phyloP scores from a whole-genome alignment of 2,329 filamentous ascomycete species.

The Neopestalotiopsis sp. region DNA sequence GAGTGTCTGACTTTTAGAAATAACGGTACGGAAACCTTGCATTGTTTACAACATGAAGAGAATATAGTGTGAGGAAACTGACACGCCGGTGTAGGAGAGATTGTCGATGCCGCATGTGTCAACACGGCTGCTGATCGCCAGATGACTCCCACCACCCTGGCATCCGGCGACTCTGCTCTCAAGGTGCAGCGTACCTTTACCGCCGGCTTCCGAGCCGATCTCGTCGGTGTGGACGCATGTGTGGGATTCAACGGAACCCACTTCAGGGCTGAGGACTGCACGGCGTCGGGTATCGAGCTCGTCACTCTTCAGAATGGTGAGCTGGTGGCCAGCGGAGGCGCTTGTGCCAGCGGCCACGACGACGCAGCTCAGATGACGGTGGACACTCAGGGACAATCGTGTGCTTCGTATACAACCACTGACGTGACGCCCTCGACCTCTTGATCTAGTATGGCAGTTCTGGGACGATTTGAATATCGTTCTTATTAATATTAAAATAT shows the following conservation, averaged over 20 bases:
- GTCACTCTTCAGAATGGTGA: conserved; percentile 34
- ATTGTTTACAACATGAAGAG: neutral
- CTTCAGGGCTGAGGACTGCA: conserved; percentile 43
- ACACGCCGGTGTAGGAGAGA: conserved; percentile 36
- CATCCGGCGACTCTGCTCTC: conserved; percentile 35
- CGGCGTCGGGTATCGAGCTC: conserved; percentile 25
- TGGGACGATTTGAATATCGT: neutral
- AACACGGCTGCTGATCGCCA: conserved; percentile 43
- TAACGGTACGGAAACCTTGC: conserved; percentile 34
- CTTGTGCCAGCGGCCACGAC: conserved; percentile 42
- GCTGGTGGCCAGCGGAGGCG: conserved; percentile 34
- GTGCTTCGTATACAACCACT: conserved; percentile 37
- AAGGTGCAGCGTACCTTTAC: conserved; percentile 43
- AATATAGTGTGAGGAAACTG: neutral
- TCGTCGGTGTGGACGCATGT: conserved; percentile 42
- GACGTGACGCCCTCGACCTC: conserved; percentile 26
- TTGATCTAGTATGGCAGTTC: neutral
- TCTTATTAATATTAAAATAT: neutral
- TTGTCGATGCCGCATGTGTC: conserved; percentile 46
- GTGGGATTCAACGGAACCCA: conserved; percentile 45
- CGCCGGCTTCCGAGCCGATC: conserved; percentile 42
- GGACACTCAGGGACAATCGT: conserved; percentile 31
- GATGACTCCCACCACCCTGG: conserved; percentile 40
- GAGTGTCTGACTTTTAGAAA: conserved; percentile 47
- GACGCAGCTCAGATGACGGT: conserved; percentile 36